Conservation (phyloP, 495 filamentous ascomycete species). For the Trichoderma parareesei region DNA sequence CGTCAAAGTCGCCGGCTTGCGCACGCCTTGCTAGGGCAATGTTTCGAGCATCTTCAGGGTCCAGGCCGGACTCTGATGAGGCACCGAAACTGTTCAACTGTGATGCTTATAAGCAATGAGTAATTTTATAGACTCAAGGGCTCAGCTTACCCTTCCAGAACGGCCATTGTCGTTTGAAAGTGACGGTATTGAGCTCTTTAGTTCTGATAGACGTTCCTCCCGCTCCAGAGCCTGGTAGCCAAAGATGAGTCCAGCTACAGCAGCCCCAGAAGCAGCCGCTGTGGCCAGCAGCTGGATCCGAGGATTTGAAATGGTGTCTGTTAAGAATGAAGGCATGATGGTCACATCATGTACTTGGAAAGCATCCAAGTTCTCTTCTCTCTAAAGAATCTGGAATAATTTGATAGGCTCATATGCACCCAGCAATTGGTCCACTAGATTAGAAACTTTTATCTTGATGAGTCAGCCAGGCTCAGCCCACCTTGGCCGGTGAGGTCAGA, state of each 20-base stretch:
- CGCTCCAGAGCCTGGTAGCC: constrained; percentile 60
- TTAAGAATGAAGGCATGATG: constrained; percentile 31
- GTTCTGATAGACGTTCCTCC: constrained; percentile 51
- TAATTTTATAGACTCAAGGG: constrained; percentile 23
- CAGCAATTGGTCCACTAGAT: neutral
- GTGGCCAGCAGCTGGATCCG: constrained; percentile 63
- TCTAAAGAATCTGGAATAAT: too few relatives aligned
- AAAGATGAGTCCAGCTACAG: constrained; percentile 63
- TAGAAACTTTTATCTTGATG: too few relatives aligned
- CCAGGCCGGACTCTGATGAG: constrained; percentile 43
- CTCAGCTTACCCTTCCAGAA: constrained; percentile 2
- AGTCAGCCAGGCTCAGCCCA: too few relatives aligned
- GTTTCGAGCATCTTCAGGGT: constrained; percentile 71
- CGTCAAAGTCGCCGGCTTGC: constrained; percentile 83
- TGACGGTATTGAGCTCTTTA: constrained; percentile 68
- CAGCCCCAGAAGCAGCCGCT: constrained; percentile 64
- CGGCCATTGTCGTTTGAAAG: constrained; percentile 26
- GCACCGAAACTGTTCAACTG: constrained; percentile 63
- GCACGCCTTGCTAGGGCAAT: constrained; percentile 70
- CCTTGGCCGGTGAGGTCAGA: too few relatives aligned
- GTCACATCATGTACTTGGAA: neutral
- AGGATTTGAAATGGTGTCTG: constrained; percentile 25
- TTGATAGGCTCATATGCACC: too few relatives aligned
- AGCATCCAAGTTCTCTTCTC: too few relatives aligned
- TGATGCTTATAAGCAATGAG: neutral